Percentiles rank a stretch among this genome's conserved stretches.
Conservation (phyloP, 2,329 filamentous ascomycete genomes). For the Stagonosporopsis vannaccii region DNA sequence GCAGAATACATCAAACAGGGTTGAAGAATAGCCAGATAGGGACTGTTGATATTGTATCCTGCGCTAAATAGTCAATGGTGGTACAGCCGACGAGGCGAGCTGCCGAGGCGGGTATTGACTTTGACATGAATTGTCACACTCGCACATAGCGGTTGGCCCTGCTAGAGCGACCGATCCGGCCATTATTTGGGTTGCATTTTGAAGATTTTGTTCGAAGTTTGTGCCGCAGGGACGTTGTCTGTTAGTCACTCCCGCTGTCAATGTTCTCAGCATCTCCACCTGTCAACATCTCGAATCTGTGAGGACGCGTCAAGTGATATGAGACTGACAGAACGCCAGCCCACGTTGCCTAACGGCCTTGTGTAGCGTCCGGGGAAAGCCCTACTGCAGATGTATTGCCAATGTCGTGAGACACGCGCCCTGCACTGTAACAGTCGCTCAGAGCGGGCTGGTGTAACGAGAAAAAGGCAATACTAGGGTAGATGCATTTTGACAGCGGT, state of each 20-base stretch:
- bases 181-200: slow-evolving; percentile 19
- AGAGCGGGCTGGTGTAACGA: slow-evolving; percentile 39
- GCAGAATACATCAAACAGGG: slow-evolving; percentile 36
- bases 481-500: slow-evolving; percentile 41
- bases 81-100: slow-evolving; percentile 32
- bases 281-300: slow-evolving; percentile 45
- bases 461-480: slow-evolving; percentile 26
- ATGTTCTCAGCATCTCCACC: slow-evolving; percentile 29
- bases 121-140: slow-evolving; percentile 41
- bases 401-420: slow-evolving; percentile 39
- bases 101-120: slow-evolving; percentile 35
- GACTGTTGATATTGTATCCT: slow-evolving; percentile 27
- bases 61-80: slow-evolving; percentile 30
- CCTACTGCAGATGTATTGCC: slow-evolving; percentile 29
- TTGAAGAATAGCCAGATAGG: slow-evolving; percentile 29
- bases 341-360: slow-evolving; percentile 38
- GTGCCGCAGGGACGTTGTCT: slow-evolving; percentile 36
- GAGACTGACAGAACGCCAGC: slow-evolving; percentile 27
- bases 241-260: slow-evolving; percentile 43
- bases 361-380: slow-evolving; percentile 26
- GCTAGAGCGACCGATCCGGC: neutral
- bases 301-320: slow-evolving; percentile 26
- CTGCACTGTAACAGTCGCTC: slow-evolving; percentile 44
- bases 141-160: slow-evolving; percentile 26
- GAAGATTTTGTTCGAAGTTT: slow-evolving; percentile 6